These are phyloP conservation scores for Mortierella sp. DNA, from an alignment of 371 early-diverging fungal species.

Conservation along the genomic window DNA sequence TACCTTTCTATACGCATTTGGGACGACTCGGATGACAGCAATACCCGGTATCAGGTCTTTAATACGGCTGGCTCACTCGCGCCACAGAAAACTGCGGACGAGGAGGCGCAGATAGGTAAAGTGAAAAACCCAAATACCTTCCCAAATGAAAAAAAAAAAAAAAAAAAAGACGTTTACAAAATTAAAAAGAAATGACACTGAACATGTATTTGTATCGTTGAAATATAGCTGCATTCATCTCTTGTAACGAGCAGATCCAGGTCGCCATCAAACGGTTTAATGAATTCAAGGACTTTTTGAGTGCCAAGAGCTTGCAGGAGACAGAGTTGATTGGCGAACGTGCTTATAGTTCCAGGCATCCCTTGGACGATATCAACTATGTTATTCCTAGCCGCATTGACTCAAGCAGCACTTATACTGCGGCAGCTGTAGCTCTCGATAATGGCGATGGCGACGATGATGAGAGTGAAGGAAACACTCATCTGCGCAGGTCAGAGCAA, in stretches of 20 bases:
- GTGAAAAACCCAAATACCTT: not conserved
- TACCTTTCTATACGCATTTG: slow-evolving; percentile 43
- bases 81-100: slow-evolving; percentile 24
- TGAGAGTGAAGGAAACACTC: slow-evolving; percentile 2
- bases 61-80: slow-evolving; percentile 15
- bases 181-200: not conserved
- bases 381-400: slow-evolving; percentile 2
- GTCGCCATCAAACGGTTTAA: slow-evolving; percentile 17
- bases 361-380: not conserved
- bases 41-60: not conserved
- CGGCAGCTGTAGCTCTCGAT: not conserved
- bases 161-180: no score
- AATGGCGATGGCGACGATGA: not conserved
- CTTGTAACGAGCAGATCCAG: slow-evolving; percentile 30
- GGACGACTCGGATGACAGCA: slow-evolving; percentile 24
- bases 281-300: slow-evolving; percentile 34
- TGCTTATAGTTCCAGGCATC: slow-evolving; percentile 6
- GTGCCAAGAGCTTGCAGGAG: slow-evolving; percentile 34
- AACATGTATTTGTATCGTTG: no score
- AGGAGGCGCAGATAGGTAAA: slow-evolving; percentile 47
- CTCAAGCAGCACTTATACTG: slow-evolving; percentile 2
- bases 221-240: slow-evolving; percentile 29
- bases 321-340: slow-evolving; percentile 17
- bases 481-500: slow-evolving; percentile 41
- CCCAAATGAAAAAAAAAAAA: not conserved